Conservation (phyloP, 2,329 filamentous ascomycete species). For the Bretziella fagacearum region DNA sequence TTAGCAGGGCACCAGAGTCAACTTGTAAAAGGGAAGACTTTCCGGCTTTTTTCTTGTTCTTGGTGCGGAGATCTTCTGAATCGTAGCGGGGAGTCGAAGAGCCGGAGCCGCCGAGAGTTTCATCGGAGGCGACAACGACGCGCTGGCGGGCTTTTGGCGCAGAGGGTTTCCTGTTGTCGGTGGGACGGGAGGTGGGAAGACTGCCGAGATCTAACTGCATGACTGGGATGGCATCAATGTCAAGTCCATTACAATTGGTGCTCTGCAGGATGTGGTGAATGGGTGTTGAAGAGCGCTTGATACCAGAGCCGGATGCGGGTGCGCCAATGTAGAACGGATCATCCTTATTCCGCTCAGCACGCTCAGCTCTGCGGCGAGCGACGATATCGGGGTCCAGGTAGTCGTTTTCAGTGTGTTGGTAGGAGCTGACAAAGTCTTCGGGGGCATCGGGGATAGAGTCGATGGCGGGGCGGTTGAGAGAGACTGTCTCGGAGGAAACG, state of each 20-base stretch:
- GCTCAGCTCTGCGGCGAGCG: conserved; percentile 57
- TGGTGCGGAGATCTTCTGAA: conserved; percentile 21
- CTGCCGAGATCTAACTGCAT: conserved; percentile 73
- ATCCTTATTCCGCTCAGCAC: conserved; percentile 68
- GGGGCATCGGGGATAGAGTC: conserved; percentile 29
- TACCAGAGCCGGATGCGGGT: no score
- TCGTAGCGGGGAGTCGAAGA: conserved; percentile 30
- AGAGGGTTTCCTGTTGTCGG: conserved; percentile 20
- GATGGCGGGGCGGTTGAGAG: conserved; percentile 33
- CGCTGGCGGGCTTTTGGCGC: conserved; percentile 35
- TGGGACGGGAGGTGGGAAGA: conserved; percentile 20
- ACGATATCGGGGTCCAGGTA: conserved; percentile 58
- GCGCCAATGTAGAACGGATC: conserved; percentile 81
- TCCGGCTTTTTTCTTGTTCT: conserved; percentile 33
- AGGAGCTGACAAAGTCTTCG: conserved; percentile 34
- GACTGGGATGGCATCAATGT: conserved; percentile 90
- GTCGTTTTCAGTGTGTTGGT: conserved; percentile 44
- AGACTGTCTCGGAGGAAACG: conserved; percentile 30
- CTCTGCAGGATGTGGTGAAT: conserved; percentile 60
- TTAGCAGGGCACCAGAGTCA: conserved; percentile 66
- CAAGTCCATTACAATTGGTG: conserved; percentile 60
- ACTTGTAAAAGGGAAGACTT: conserved; percentile 51
- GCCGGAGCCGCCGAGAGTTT: conserved; percentile 44
- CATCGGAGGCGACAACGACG: conserved; percentile 55
- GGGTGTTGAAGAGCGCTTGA: conserved; percentile 50